A percentile compares a stretch with the other conserved stretches of the same genome.
These are phyloP conservation scores for Aquilaria sinensis DNA, from an alignment of 345 rosid genomes.

Conservation along the genomic window DNA sequence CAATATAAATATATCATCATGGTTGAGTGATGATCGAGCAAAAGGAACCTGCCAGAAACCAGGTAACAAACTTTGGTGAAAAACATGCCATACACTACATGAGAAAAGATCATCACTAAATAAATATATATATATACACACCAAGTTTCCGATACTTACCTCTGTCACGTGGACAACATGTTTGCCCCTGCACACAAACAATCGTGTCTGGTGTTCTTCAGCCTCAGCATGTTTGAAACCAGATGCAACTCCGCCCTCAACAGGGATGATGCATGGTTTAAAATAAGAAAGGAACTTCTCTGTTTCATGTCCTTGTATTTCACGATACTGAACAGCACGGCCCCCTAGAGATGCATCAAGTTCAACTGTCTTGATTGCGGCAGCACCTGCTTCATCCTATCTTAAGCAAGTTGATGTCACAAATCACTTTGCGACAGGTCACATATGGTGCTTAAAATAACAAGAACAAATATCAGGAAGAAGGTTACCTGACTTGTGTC, in stretches of 20 bases:
- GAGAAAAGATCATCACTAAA: not conserved
- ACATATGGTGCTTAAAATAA: conserved; percentile 2
- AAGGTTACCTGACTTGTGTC: conserved; percentile 64
- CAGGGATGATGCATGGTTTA: conserved; percentile 96
- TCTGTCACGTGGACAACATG: conserved; percentile 91
- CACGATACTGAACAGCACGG: conserved; percentile 98
- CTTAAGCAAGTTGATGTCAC: conserved; percentile 20
- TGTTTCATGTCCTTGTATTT: conserved; percentile 91
- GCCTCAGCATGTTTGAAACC: conserved; percentile 80
- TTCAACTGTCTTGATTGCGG: conserved; percentile 88
- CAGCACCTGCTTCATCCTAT: conserved; percentile 96
- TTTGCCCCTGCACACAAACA: conserved; percentile 91
- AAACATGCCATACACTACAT: not conserved
- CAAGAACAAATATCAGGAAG: not conserved
- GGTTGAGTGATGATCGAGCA: conserved; percentile 90
- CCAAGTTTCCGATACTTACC: conserved; percentile 42
- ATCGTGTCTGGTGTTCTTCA: conserved; percentile 70
- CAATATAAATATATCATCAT: conserved; percentile 91
- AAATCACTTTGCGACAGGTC: conserved; percentile 6
- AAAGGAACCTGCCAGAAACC: conserved; percentile 66
- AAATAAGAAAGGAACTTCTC: conserved; percentile 93
- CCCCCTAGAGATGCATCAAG: conserved; percentile 99
- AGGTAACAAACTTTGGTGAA: conserved; percentile 10
- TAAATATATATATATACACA: not conserved
- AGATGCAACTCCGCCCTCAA: conserved; percentile 87